phyloP scores from a whole-genome alignment of 1,284 basidiomycete genomes.

The Naganishia sp. region DNA sequence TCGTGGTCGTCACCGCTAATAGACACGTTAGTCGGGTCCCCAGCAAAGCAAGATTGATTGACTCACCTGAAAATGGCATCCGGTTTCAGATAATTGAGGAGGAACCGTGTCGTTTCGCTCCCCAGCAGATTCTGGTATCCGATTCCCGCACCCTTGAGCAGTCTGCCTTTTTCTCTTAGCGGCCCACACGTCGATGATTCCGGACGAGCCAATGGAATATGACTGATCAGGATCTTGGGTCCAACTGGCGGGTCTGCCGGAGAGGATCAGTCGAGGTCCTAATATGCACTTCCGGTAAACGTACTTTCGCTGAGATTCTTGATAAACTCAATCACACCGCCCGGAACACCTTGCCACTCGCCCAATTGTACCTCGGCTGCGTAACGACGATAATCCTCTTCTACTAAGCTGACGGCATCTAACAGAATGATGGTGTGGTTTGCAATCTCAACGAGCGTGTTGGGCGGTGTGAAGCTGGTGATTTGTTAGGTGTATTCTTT shows the following conservation, averaged over 20 bases:
- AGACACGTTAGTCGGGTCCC: constrained; percentile 11
- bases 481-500: neutral
- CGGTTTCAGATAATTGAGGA: constrained; percentile 68
- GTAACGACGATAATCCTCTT: constrained; percentile 72
- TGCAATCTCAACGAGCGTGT: constrained; percentile 56
- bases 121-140: constrained; percentile 80
- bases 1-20: constrained; percentile 83
- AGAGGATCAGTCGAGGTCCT: constrained; percentile 10
- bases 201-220: constrained; percentile 77
- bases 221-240: constrained; percentile 70
- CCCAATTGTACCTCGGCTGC: constrained; percentile 58
- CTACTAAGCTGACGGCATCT: constrained; percentile 71
- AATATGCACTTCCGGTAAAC: neutral
- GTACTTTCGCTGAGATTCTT: constrained; percentile 61
- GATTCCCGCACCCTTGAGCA: constrained; percentile 70
- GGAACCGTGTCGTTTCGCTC: constrained; percentile 68
- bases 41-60: neutral
- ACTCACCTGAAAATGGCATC: constrained; percentile 69
- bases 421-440: constrained; percentile 73
- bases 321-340: constrained; percentile 72
- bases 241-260: constrained; percentile 48
- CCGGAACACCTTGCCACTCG: constrained; percentile 61
- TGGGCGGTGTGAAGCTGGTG: constrained; percentile 45
- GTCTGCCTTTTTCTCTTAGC: constrained; percentile 68
- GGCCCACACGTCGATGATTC: constrained; percentile 72